These are phyloP conservation scores for Ogataea dorogensis DNA, from an alignment of 805 yeast genomes.

Conservation along the genomic window DNA sequence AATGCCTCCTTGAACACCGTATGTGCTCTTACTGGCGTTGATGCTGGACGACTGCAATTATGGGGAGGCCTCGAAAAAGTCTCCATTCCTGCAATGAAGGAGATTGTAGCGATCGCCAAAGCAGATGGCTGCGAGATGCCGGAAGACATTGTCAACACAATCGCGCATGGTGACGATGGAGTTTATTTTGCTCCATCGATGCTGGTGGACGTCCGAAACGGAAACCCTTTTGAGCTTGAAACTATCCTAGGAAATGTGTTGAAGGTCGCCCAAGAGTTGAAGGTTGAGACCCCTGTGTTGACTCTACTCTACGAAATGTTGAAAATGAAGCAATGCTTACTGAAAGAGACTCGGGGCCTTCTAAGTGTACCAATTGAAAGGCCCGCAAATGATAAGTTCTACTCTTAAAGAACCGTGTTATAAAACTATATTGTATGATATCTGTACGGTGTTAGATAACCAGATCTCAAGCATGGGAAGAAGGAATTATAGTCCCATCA, in stretches of 20 bases:
- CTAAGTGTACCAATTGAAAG: background rate
- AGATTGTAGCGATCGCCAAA: constrained; percentile 61
- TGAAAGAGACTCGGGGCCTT: constrained; percentile 51
- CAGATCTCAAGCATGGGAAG: too few species aligned
- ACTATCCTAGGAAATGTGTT: constrained; percentile 64
- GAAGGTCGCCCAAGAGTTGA: constrained; percentile 41
- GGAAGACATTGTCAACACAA: constrained; percentile 44
- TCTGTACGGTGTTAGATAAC: too few species aligned
- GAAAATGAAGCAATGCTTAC: constrained; percentile 52
- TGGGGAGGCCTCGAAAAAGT: constrained; percentile 43
- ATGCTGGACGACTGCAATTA: constrained; percentile 50
- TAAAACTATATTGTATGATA: too few species aligned
- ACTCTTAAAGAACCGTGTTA: background rate
- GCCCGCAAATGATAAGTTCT: background rate
- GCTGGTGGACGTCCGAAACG: constrained; percentile 65
- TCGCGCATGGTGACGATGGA: constrained; percentile 59
- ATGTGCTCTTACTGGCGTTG: constrained; percentile 58
- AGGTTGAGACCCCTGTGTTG: constrained; percentile 53
- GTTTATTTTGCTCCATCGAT: constrained; percentile 67
- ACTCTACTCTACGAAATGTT: constrained; percentile 53
- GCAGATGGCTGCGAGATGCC: constrained; percentile 63
- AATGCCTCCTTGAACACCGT: constrained; percentile 66
- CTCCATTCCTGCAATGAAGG: constrained; percentile 64
- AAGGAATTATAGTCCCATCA: too few species aligned
- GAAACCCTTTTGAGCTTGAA: constrained; percentile 63